Base-by-base conservation (phyloP, 2,329 filamentous ascomycete genomes). In the Fusarium solani-melongenae region DNA sequence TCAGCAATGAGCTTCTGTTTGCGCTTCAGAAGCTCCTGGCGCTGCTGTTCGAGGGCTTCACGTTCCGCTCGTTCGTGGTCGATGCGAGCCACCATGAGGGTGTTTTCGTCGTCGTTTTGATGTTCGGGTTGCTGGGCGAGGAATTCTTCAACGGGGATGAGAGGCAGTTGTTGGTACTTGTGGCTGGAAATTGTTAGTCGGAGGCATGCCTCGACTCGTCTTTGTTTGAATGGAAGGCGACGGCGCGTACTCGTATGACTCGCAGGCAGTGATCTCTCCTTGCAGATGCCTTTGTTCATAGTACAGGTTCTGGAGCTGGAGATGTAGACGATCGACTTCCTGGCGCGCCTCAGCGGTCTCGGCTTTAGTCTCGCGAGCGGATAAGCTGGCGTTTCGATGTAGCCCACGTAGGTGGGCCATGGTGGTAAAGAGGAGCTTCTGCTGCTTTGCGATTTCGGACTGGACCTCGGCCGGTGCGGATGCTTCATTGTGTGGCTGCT, bases 291-390 rank as follows among this genome's bases (percentile, higher is more conserved):
- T 88, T 84, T 98, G 95, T 83, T 99, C 96, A 80, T 99, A 99
- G 82, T 96, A 97, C 9, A 99, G 86, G 79, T 99, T 99, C 83
- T 98, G 96, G 64, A 99, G 88, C 79, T 97, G 94, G 39, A 99
- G 88, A 81, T 98, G 95, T 70, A 99, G 87, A 58, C 92, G 91
- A 81, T 99, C 96, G 73, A 98, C 94, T 83, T 98, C 94, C 78
- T 96, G 93, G 57, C 95, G 91, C 57, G 93, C 93, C 82, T 98
- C 94, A 33, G 94, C 93, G 1, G 96, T 98, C 76, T 91, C 87
- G 62, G 93, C 88, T 82, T 98, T 98, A 15, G 95, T 98, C 76
- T 94, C 91, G 74, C 96, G 91, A 33, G 95, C 94, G 33, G 91
- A 88, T 76, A 98, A 89, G 74, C 95, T 91, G 11, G 95, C 94